Conservation (phyloP, 108 stramenopile genomes). For the Cyclostephanos tholiformis region DNA sequence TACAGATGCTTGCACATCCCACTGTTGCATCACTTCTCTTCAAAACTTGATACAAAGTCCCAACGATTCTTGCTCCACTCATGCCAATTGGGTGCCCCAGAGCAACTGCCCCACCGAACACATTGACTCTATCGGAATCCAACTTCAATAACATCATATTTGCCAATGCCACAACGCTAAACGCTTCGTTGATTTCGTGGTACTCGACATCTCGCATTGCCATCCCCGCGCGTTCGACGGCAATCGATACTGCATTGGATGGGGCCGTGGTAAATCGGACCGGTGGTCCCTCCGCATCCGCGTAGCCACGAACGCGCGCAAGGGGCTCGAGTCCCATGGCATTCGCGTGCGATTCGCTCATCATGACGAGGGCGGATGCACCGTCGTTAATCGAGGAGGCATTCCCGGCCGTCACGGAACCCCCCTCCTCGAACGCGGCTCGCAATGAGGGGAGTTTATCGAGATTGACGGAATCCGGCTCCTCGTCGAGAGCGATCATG, state of each 20-base stretch:
- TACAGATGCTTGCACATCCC: constrained; percentile 97
- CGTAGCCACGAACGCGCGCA: constrained; percentile 85
- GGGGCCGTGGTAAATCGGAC: constrained; percentile 94
- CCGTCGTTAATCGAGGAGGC: constrained; percentile 96
- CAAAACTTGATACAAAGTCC: constrained; percentile 84
- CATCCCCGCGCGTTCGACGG: constrained; percentile 81
- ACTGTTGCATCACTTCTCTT: constrained; percentile 84
- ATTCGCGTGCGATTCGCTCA: constrained; percentile 73
- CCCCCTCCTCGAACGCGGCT: constrained; percentile 90
- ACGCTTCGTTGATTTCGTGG: constrained; percentile 99
- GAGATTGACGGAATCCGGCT: constrained; percentile 74
- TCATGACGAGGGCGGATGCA: constrained; percentile 91
- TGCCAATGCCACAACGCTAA: constrained; percentile 93
- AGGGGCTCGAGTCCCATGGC: constrained; percentile 74
- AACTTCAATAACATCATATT: constrained; percentile 87
- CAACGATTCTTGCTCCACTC: constrained; percentile 93
- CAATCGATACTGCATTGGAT: constrained; percentile 88
- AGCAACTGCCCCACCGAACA: constrained; percentile 94
- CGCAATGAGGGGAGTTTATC: constrained; percentile 73
- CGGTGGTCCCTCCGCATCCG: constrained; percentile 88
- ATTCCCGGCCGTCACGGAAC: constrained; percentile 98
- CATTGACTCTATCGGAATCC: constrained; percentile 84
- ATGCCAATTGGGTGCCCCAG: constrained; percentile 97
- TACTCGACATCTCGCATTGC: constrained; percentile 82
- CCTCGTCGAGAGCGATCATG: constrained; percentile 81